Percentiles rank a stretch among this genome's conserved stretches.
Conservation (phyloP, 1,284 basidiomycete genomes). For the Erythrobasidium hasegawianum region DNA sequence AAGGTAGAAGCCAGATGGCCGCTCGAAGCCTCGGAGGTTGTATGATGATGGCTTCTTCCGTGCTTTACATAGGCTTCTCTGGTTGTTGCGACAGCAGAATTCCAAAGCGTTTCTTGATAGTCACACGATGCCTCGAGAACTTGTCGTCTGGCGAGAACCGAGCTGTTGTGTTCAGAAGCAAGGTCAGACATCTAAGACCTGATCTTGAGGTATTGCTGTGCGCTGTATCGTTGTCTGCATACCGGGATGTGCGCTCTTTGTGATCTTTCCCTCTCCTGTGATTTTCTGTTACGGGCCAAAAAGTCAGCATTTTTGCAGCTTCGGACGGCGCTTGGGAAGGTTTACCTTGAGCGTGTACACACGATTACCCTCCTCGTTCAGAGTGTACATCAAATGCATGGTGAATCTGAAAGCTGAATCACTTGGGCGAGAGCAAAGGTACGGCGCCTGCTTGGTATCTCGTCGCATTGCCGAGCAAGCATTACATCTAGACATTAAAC, state of each 20-base stretch:
- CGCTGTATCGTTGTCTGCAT: conserved; percentile 43
- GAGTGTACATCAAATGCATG: conserved; percentile 57
- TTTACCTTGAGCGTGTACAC: conserved; percentile 82
- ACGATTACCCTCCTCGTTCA: conserved; percentile 68
- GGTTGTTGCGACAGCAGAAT: conserved; percentile 80
- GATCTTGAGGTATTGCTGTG: conserved; percentile 11
- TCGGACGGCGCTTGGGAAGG: conserved; percentile 31
- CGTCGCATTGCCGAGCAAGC: too few relatives aligned
- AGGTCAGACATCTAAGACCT: neutral
- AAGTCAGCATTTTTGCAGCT: neutral
- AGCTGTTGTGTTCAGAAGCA: too few relatives aligned
- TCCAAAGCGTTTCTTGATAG: conserved; percentile 77
- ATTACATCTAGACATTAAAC: too few relatives aligned
- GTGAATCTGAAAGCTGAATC: neutral
- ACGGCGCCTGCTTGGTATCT: too few relatives aligned
- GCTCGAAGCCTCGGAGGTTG: too few relatives aligned
- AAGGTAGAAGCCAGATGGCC: too few relatives aligned
- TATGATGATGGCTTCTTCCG: too few relatives aligned
- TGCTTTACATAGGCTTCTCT: conserved; percentile 74
- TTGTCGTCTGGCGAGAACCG: conserved; percentile 97
- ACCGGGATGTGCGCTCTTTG: conserved; percentile 94
- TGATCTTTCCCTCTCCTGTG: conserved; percentile 71
- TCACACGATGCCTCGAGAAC: conserved; percentile 91
- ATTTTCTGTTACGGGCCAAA: conserved; percentile 65
- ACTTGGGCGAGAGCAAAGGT: too few relatives aligned